Evolutionary conservation across 139 green algal genomes (phyloP).

Genomic region (Eudorina sp.): DNA sequence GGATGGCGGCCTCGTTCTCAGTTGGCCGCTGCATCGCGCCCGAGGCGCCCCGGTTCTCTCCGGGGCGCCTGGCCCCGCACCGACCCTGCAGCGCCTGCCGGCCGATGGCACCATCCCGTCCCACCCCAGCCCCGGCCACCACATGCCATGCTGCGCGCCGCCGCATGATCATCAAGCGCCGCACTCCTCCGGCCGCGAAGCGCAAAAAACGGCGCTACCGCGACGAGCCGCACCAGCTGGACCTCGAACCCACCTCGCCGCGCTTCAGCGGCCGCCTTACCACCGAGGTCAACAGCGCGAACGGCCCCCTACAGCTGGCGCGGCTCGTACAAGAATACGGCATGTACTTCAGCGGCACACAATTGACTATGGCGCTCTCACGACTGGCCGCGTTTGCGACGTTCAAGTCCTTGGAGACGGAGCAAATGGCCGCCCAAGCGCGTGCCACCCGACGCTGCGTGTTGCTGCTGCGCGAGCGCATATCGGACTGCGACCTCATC

Average conservation of each 20-base stretch:
- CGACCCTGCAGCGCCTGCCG: no score
- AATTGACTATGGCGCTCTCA: background rate
- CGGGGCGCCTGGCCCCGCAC: no score
- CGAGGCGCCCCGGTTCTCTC: no score
- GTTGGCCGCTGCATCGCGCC: no score
- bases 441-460: slow-evolving; percentile 4
- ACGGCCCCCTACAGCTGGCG: slow-evolving; percentile 31
- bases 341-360: background rate
- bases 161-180: slow-evolving; percentile 19
- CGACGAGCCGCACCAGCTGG: background rate
- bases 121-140: background rate
- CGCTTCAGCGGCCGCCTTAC: slow-evolving; percentile 30
- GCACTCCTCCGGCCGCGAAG: background rate
- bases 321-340: background rate
- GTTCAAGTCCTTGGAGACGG: background rate
- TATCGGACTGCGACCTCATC: background rate
- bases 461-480: background rate
- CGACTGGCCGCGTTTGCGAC: slow-evolving; percentile 13
- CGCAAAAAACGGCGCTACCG: slow-evolving; percentile 11
- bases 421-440: background rate
- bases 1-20: no score
- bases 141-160: background rate
- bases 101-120: no score
- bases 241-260: background rate
- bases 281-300: background rate